Percentiles rank a stretch among this genome's conserved stretches.
Conservation (phyloP, 2,329 filamentous ascomycete genomes). For the Ramichloridium luteum region DNA sequence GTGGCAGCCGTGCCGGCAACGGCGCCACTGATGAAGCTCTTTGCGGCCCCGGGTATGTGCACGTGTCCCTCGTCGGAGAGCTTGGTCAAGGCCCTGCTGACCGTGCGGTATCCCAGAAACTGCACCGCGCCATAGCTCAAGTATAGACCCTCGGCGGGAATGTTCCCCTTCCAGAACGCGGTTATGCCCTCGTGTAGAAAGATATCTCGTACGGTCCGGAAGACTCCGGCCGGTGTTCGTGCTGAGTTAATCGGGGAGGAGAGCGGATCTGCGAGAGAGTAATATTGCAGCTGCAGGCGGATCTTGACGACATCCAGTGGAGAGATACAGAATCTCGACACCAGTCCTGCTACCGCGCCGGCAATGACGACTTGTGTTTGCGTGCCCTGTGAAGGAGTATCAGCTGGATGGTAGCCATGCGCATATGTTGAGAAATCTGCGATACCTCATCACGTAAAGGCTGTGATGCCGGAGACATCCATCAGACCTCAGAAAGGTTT, state of each 20-base stretch:
- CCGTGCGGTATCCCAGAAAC: slow-evolving; percentile 75
- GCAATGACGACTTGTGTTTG: slow-evolving; percentile 53
- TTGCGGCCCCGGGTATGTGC: slow-evolving; percentile 50
- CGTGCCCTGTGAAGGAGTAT: slow-evolving; percentile 41
- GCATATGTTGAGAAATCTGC: slow-evolving; percentile 1
- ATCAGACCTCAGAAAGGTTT: slow-evolving; percentile 26
- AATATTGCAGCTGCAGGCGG: slow-evolving; percentile 82
- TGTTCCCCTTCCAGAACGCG: slow-evolving; percentile 91
- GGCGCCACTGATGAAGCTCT: slow-evolving; percentile 76
- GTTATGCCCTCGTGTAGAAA: slow-evolving; percentile 69
- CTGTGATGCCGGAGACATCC: slow-evolving; percentile 52
- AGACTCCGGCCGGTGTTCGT: slow-evolving; percentile 17
- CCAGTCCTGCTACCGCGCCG: slow-evolving; percentile 64
- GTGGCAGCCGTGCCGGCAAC: slow-evolving; percentile 73
- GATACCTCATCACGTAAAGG: slow-evolving; percentile 58
- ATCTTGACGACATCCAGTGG: slow-evolving; percentile 98
- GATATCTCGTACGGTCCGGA: slow-evolving; percentile 46
- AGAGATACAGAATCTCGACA: slow-evolving; percentile 87
- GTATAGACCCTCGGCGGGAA: slow-evolving; percentile 90
- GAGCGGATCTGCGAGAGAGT: slow-evolving; percentile 65
- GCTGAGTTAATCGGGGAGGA: slow-evolving; percentile 35
- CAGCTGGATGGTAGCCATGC: slow-evolving; percentile 6
- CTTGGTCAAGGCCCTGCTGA: slow-evolving; percentile 53
- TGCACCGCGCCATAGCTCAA: slow-evolving; percentile 80
- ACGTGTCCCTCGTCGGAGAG: slow-evolving; percentile 37